Evolutionary conservation across 495 filamentous ascomycete species (phyloP).

Genomic region (Rusavskia elegans): DNA sequence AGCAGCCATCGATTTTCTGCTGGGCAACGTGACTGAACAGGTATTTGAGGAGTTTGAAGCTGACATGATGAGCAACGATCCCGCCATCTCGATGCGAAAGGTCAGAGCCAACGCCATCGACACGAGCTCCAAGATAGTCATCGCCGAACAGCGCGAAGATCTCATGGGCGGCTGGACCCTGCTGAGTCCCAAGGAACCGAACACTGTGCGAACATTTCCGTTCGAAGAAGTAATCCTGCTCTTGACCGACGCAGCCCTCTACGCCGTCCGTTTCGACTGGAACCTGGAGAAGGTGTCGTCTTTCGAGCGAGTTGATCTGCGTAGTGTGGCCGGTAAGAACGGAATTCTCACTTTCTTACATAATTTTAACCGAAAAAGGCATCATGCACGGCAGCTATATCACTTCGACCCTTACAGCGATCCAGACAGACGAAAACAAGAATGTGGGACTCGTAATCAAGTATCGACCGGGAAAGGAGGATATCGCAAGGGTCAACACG

Average conservation of each 20-base stretch:
- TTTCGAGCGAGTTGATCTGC: slow-evolving; percentile 74
- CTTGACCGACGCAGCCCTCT: slow-evolving; percentile 70
- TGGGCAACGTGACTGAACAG: slow-evolving; percentile 66
- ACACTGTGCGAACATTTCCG: slow-evolving; percentile 45
- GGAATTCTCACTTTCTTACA: no score
- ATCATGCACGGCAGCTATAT: slow-evolving; percentile 77
- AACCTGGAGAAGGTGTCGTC: slow-evolving; percentile 77
- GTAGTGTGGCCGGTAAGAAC: slow-evolving; percentile 31
- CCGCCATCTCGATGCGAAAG: slow-evolving; percentile 66
- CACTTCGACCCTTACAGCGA: slow-evolving; percentile 61
- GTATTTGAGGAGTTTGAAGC: slow-evolving; percentile 88
- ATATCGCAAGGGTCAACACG: slow-evolving; percentile 67
- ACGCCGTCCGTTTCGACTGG: slow-evolving; percentile 84
- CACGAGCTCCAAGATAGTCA: slow-evolving; percentile 62
- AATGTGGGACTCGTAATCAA: slow-evolving; percentile 74
- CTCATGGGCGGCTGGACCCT: slow-evolving; percentile 76
- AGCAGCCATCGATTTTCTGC: slow-evolving; percentile 82
- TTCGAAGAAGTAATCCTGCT: slow-evolving; percentile 78
- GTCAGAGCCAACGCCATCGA: slow-evolving; percentile 83
- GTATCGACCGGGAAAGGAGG: slow-evolving; percentile 49
- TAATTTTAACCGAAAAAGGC: slow-evolving; percentile 11
- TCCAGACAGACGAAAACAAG: slow-evolving; percentile 54
- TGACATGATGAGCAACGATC: slow-evolving; percentile 75
- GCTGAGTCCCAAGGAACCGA: slow-evolving; percentile 48
- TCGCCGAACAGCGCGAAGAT: slow-evolving; percentile 69